phyloP scores from a whole-genome alignment of 2,329 filamentous ascomycete genomes.

The Trichoderma oligosporum region DNA sequence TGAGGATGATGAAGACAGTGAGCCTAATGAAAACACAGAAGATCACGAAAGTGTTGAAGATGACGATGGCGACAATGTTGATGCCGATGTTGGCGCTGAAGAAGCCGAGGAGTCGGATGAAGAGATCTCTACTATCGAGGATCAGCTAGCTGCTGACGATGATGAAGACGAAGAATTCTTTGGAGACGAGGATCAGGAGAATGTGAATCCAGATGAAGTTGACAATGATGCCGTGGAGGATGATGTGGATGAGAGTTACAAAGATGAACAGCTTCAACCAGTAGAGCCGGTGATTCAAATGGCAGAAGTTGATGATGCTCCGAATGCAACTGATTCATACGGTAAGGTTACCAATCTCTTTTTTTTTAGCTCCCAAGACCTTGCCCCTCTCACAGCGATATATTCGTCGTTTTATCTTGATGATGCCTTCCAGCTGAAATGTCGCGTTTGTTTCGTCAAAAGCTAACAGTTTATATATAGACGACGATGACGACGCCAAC shows the following conservation, averaged over 20 bases:
- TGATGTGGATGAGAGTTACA: neutral
- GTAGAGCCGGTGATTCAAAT: neutral
- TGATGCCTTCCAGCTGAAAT: constrained; percentile 9
- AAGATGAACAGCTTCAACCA: constrained; percentile 4
- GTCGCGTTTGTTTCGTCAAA: constrained; percentile 24
- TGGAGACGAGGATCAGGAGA: constrained; percentile 22
- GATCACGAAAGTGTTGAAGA: neutral
- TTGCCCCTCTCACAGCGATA: neutral
- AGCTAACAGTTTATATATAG: constrained; percentile 29
- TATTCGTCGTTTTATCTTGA: no score
- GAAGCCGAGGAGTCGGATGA: constrained; percentile 21
- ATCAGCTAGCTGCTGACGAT: constrained; percentile 20
- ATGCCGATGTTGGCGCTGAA: neutral
- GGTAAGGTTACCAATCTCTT: constrained; percentile 25
- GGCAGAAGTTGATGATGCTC: neutral
- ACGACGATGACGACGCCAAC: constrained; percentile 25
- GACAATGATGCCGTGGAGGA: constrained; percentile 1
- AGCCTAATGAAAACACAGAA: neutral
- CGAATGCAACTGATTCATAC: constrained; percentile 23
- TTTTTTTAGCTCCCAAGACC: no score
- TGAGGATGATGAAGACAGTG: neutral
- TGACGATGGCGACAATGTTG: constrained; percentile 5
- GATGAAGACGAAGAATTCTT: constrained; percentile 1
- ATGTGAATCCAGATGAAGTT: constrained; percentile 13
- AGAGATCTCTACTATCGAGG: constrained; percentile 19